Evolutionary conservation across 495 filamentous ascomycete genomes (phyloP).

Genomic region (Tuber aestivum): DNA sequence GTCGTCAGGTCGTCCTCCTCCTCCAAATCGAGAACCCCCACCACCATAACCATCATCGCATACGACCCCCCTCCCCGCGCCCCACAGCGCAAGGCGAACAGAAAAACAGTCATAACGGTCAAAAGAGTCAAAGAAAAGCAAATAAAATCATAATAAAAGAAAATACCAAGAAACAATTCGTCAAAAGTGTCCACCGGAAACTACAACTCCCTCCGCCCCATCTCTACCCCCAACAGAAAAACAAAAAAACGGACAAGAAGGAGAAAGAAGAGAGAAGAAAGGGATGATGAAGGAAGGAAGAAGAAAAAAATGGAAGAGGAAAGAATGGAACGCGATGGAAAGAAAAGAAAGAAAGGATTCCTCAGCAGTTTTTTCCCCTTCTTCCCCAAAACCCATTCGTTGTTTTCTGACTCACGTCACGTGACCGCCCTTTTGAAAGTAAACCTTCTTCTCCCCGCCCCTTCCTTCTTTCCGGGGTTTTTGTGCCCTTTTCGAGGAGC

Average conservation of each 20-base stretch:
- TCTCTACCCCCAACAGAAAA: not conserved
- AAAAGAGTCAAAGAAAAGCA: not conserved
- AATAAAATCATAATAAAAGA: not conserved
- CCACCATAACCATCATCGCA: constrained; percentile 1
- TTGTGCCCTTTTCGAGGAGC: not conserved
- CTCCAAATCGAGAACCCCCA: not conserved
- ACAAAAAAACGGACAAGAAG: not conserved
- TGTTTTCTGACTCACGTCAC: constrained; percentile 5
- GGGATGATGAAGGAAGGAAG: not conserved
- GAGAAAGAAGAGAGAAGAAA: not conserved
- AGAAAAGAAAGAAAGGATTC: not conserved
- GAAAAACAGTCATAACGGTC: not conserved
- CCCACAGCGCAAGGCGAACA: not conserved
- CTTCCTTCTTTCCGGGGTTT: not conserved
- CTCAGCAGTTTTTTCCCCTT: not conserved
- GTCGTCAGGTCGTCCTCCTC: too few relatives aligned
- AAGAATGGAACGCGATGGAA: not conserved
- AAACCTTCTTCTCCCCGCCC: not conserved
- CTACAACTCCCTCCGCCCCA: not conserved
- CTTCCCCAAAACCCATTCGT: not conserved
- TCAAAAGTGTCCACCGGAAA: not conserved
- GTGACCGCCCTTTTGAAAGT: not conserved
- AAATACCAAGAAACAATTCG: constrained; percentile 1
- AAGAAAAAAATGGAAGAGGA: not conserved
- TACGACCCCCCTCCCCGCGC: not conserved